Base-by-base conservation (phyloP, 306 rosid genomes). In the Prunus campanulata region DNA sequence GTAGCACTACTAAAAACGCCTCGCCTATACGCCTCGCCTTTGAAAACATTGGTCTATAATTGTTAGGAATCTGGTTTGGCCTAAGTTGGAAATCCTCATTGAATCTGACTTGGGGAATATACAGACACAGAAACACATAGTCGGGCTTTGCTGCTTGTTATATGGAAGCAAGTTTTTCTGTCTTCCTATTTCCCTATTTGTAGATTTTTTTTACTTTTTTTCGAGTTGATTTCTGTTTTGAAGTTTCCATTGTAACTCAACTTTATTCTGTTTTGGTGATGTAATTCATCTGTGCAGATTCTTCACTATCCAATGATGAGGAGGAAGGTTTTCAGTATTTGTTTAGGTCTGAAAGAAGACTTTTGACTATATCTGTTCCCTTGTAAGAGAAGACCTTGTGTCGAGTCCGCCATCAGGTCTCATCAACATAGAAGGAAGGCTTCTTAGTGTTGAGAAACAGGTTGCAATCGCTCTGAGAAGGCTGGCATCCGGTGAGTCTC, bases 381-480 rank as follows among this genome's bases (percentile, higher is more conserved):
- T 92, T 70, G 97, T 95, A n/a, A 88, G 96, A 77, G 97, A 95
- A 89, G 97, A 92, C 74, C 97, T 95, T 44, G 84, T 95, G 70
- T 95, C 97, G 18, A 84, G 99, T 86, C 99, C 99, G 6, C 97
- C 97, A 27, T 95, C 96, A 2, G 99, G 97, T 68, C 96, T 95
- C 52, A 95, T 95, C 84, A 95, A 95, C 84, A 95, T 95, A 1
- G 99, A 95, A 78, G 97, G 99, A 46, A 87, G 99, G 86, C 97
- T 95, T 78, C 99, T 95, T 60, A 95, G 97, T 77, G 97, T 95
- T 47, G 98, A 92, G 86, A 92, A 95, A 81, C 99, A 95, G 85
- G 97, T 88, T 79, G 99, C 99, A 9, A 95, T 95, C 52, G 96
- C 99, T 71, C 80, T 92, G 42, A 90, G 97, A 86, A 87, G 99